A percentile compares a stretch with the other conserved stretches of the same genome.
phyloP scores from a whole-genome alignment of 805 yeast species.

The Hanseniaspora hatyaiensis region DNA sequence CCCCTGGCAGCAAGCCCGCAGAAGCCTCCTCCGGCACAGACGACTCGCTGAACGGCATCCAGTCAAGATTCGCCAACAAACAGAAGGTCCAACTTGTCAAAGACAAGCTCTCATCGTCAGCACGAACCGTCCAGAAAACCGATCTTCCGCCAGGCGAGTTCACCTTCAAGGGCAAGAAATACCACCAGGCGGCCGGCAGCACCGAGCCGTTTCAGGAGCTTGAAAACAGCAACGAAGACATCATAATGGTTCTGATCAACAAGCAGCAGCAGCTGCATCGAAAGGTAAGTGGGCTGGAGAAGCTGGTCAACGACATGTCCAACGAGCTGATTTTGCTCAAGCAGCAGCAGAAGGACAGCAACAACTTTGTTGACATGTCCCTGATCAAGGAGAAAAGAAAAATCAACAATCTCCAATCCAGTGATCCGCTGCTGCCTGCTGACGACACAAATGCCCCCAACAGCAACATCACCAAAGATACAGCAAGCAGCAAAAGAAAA shows the following conservation, averaged over 20 bases:
- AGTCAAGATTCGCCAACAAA: constrained; percentile 5
- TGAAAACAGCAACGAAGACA: not conserved
- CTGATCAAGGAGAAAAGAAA: constrained; percentile 13
- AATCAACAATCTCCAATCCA: constrained; percentile 11
- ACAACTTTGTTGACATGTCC: constrained; percentile 7
- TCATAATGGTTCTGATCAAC: not conserved
- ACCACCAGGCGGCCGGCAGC: not conserved
- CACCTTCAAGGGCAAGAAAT: not conserved
- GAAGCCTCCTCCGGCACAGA: not conserved
- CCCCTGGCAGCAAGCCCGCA: not conserved
- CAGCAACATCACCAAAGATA: constrained; percentile 1
- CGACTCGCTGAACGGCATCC: constrained; percentile 1
- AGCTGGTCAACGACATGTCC: not conserved
- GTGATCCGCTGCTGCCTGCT: not conserved
- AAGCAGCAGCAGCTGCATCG: not conserved
- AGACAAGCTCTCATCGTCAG: too few relatives aligned
- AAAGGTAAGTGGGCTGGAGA: not conserved
- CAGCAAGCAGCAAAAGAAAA: not conserved
- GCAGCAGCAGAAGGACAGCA: not conserved
- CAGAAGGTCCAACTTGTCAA: not conserved
- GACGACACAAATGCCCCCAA: not conserved
- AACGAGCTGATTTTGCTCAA: constrained; percentile 5
- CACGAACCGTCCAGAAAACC: too few relatives aligned
- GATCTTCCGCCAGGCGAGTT: too few relatives aligned
- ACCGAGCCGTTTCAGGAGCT: not conserved